Evolutionary conservation across 2,329 filamentous ascomycete species (phyloP).

Genomic region (Lasiodiplodia gonubiensis): DNA sequence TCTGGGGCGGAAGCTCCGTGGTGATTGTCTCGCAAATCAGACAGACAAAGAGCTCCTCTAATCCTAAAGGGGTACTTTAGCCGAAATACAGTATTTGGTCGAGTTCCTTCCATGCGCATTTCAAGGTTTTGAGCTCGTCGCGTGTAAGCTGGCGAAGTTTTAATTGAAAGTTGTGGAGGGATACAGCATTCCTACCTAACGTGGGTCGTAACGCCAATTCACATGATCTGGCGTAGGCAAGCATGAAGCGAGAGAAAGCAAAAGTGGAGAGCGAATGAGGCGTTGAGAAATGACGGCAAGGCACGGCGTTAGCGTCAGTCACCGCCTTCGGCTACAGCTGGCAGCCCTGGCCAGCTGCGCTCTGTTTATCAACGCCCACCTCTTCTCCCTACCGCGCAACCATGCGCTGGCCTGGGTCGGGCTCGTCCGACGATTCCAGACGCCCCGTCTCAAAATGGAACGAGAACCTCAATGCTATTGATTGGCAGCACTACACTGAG

Average conservation of each 20-base stretch:
- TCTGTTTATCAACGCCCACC: conserved; percentile 18
- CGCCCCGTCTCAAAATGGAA: conserved; percentile 51
- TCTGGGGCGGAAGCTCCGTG: background rate
- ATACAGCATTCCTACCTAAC: background rate
- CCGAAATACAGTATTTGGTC: background rate
- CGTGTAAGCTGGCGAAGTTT: background rate
- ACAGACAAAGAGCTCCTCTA: background rate
- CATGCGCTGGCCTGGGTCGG: conserved; percentile 51
- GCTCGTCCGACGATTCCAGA: conserved; percentile 39
- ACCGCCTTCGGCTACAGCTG: conserved; percentile 20
- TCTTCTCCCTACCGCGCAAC: conserved; percentile 32
- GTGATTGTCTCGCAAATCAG: background rate
- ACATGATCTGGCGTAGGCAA: background rate
- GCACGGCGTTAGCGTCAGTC: background rate
- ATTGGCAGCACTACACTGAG: conserved; percentile 61
- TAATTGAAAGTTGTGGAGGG: background rate
- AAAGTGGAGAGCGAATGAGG: background rate
- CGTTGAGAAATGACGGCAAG: background rate
- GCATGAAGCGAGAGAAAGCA: background rate
- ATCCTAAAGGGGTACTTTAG: background rate
- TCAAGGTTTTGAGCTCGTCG: background rate
- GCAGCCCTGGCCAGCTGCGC: conserved; percentile 1
- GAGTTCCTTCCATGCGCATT: too few species aligned
- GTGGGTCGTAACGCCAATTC: background rate
- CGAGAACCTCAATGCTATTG: conserved; percentile 42